These are phyloP conservation scores for Penicillium sp. DNA, from an alignment of 2,329 filamentous ascomycete species.

Conservation along the genomic window DNA sequence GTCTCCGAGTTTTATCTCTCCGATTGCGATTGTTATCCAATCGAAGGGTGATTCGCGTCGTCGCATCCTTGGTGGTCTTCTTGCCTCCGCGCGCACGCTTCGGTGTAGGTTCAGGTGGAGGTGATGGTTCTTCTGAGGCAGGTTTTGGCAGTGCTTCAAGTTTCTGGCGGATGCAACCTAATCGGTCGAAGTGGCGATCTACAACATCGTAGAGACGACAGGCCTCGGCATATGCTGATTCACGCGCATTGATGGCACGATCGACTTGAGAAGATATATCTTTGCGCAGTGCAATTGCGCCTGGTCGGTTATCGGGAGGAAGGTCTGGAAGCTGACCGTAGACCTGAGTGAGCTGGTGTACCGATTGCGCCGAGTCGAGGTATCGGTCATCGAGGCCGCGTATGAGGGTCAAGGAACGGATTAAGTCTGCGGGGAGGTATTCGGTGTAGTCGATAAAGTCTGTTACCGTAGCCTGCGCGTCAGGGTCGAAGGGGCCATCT, in stretches of 20 bases:
- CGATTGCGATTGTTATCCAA: slow-evolving; percentile 32
- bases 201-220: slow-evolving; percentile 57
- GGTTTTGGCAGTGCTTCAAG: slow-evolving; percentile 61
- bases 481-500: slow-evolving; percentile 57
- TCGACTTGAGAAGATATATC: slow-evolving; percentile 58
- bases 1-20: slow-evolving; percentile 36
- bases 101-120: slow-evolving; percentile 36
- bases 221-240: slow-evolving; percentile 57
- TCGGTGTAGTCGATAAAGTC: slow-evolving; percentile 69
- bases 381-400: slow-evolving; percentile 49
- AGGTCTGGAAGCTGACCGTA: slow-evolving; percentile 53
- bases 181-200: slow-evolving; percentile 55
- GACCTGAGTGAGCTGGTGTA: slow-evolving; percentile 43
- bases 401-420: slow-evolving; percentile 62
- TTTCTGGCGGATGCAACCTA: slow-evolving; percentile 60
- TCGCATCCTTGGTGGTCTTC: slow-evolving; percentile 36
- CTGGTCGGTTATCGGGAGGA: slow-evolving; percentile 49
- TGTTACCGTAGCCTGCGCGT: slow-evolving; percentile 64
- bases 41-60: slow-evolving; percentile 44
- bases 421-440: slow-evolving; percentile 64
- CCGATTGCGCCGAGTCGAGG: slow-evolving; percentile 39
- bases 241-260: slow-evolving; percentile 54
- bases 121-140: slow-evolving; percentile 60
- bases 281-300: slow-evolving; percentile 52
- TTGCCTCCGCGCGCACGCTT: slow-evolving; percentile 43